Evolutionary conservation across 2,329 filamentous ascomycete species (phyloP).

Genomic region (Kalaharituber pfeilii): DNA sequence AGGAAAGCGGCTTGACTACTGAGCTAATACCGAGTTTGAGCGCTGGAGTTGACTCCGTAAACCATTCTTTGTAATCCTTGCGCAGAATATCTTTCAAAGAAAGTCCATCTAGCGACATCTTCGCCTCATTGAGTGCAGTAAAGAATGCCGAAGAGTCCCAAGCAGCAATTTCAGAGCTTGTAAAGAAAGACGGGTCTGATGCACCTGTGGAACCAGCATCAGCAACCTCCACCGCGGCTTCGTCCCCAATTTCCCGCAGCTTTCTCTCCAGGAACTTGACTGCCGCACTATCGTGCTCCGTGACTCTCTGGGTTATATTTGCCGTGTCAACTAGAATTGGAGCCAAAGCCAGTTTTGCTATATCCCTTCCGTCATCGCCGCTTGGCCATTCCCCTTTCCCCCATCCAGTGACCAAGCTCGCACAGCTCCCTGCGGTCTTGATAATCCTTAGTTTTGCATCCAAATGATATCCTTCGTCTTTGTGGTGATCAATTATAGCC

Average conservation of each 20-base stretch:
- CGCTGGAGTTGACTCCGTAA: conserved; percentile 7
- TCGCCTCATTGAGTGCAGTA: conserved; percentile 32
- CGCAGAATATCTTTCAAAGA: conserved; percentile 49
- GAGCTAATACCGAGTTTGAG: conserved; percentile 49
- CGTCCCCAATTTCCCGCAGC: conserved; percentile 24
- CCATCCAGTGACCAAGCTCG: conserved; percentile 49
- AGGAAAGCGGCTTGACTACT: conserved; percentile 40
- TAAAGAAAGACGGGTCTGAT: conserved; percentile 13
- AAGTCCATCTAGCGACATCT: conserved; percentile 47
- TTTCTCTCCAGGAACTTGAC: conserved; percentile 41
- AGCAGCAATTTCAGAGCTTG: conserved; percentile 26
- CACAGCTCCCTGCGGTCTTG: conserved; percentile 52
- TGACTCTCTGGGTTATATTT: conserved; percentile 50
- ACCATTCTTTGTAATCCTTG: conserved; percentile 76
- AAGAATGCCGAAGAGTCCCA: conserved; percentile 41
- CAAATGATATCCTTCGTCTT: conserved; percentile 40
- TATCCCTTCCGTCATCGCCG: conserved; percentile 35
- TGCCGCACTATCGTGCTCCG: conserved; percentile 41
- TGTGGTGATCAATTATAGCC: conserved; percentile 64
- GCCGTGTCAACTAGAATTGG: conserved; percentile 58
- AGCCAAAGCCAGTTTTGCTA: conserved; percentile 50
- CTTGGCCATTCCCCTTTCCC: conserved; percentile 40
- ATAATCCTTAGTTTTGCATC: conserved; percentile 41
- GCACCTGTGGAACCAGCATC: background rate
- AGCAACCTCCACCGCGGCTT: conserved; percentile 23